A percentile compares a stretch with the other conserved stretches of the same genome.
phyloP scores from a whole-genome alignment of 345 rosid species.

The Eucalyptus viminalis region DNA sequence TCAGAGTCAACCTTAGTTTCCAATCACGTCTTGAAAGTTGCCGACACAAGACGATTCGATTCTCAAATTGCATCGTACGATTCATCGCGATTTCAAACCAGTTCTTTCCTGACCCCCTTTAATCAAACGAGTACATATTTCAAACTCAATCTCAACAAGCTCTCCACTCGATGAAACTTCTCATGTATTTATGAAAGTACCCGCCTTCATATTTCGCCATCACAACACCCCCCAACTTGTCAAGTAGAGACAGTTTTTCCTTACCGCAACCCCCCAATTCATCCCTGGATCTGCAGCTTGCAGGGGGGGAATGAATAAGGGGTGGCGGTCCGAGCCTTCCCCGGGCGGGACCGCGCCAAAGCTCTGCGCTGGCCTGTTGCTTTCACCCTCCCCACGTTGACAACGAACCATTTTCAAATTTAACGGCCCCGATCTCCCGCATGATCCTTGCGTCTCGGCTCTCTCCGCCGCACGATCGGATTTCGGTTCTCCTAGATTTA shows the following conservation, averaged over 20 bases:
- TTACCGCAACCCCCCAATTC: not conserved
- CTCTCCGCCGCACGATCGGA: not conserved
- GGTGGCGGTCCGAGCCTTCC: not conserved
- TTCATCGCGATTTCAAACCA: not conserved
- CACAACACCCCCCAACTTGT: not conserved
- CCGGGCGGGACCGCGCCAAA: slow-evolving; percentile 4
- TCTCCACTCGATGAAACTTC: not conserved
- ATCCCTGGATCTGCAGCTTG: not conserved
- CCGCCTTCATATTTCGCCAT: not conserved
- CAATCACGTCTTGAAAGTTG: not conserved
- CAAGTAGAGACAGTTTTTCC: not conserved
- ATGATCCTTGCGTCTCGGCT: not conserved
- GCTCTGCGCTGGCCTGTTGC: slow-evolving; percentile 7
- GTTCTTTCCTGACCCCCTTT: not conserved
- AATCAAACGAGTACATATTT: not conserved
- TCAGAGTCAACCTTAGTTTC: not conserved
- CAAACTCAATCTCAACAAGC: not conserved
- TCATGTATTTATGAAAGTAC: not conserved
- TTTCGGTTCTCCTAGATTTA: not conserved
- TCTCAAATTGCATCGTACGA: accelerated
- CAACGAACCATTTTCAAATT: not conserved
- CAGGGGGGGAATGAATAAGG: not conserved
- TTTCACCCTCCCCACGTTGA: not conserved
- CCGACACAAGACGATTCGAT: not conserved
- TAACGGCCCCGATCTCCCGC: slow-evolving; percentile 22